Evolutionary conservation across 1,284 basidiomycete genomes (phyloP), one percentile per base, ranked within the genome.

Genomic region (Ceratobasidium sp.): DNA sequence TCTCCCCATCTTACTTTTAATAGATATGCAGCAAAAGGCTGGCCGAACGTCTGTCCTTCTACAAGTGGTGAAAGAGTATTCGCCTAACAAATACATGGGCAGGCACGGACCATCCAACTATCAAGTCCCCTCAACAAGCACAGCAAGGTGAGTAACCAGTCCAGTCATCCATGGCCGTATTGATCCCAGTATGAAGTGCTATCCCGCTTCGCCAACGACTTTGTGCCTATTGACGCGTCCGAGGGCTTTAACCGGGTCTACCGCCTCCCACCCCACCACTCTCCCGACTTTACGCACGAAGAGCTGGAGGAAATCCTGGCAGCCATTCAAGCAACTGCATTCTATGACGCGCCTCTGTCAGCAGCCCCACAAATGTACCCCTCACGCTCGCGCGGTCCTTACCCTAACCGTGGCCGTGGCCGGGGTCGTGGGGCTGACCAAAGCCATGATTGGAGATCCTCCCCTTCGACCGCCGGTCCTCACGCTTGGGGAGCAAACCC

Each of bases 231-330:
- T 3, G 43, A 58, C 39, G 22, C 43, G n/a, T 64, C 64, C 1
- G 77, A 78, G 59, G 77, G 76, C 2, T 78, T 78, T 54, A 76
- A 78, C 51, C 41, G 75, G 19, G 68, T 78, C 14, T 68, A 76
- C 29, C 49, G 19, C 9, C 58, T 77, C 14, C 37, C 75, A 8
- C 74, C 76, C 14, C 31, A 68, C 29, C 63, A 61, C 29, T 61
- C 54, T 4, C 39, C 56, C 7, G 69, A 59, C 27, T 72, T 48
- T 37, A 61, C 54, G 8, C 58, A 43, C 46, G 56, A 72, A 19
- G 69, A 72, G 7, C 16, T 72, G 29, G 69, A 72, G 16, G 24
- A 59, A 16, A 72, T 72, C 31, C 34, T 72, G 8, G 31, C 69
- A 46, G 22, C 54, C 29, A 34, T 72, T 19, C 43, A 43, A 34